Conservation (phyloP, 2,329 filamentous ascomycete species). For the Beauveria medogensis region DNA sequence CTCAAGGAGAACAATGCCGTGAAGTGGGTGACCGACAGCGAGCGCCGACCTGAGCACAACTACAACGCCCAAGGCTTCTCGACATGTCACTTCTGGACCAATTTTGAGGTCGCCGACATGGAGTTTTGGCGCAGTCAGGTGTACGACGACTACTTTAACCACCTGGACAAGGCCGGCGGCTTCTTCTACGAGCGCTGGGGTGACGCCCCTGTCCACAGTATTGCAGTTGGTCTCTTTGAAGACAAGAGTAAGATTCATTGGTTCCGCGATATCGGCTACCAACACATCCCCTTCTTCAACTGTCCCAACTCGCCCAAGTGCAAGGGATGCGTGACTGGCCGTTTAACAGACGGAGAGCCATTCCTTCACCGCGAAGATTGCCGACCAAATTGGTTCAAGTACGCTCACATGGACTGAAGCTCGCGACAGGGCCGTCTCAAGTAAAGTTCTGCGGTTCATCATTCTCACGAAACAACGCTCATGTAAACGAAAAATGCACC, state of each 20-base stretch:
- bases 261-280: constrained; percentile 99
- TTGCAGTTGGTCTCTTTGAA: constrained; percentile 86
- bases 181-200: constrained; percentile 67
- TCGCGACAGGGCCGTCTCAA: not conserved
- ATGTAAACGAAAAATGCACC: not conserved
- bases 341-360: constrained; percentile 79
- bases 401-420: constrained; percentile 66
- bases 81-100: constrained; percentile 98
- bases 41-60: constrained; percentile 71
- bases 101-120: constrained; percentile 94
- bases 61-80: constrained; percentile 83
- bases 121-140: constrained; percentile 82
- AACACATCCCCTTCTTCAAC: constrained; percentile 98
- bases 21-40: constrained; percentile 75
- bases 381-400: constrained; percentile 95
- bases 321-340: constrained; percentile 74
- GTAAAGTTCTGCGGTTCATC: not conserved
- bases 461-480: not conserved
- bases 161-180: constrained; percentile 80
- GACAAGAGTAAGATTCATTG: constrained; percentile 88
- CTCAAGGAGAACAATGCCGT: constrained; percentile 78
- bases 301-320: constrained; percentile 96
- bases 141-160: constrained; percentile 94
- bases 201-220: constrained; percentile 90
- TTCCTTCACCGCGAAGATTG: constrained; percentile 90